Percentiles rank a stretch among this genome's conserved stretches.
phyloP scores from a whole-genome alignment of 2,329 filamentous ascomycete species.

The Cercospora beticola region DNA sequence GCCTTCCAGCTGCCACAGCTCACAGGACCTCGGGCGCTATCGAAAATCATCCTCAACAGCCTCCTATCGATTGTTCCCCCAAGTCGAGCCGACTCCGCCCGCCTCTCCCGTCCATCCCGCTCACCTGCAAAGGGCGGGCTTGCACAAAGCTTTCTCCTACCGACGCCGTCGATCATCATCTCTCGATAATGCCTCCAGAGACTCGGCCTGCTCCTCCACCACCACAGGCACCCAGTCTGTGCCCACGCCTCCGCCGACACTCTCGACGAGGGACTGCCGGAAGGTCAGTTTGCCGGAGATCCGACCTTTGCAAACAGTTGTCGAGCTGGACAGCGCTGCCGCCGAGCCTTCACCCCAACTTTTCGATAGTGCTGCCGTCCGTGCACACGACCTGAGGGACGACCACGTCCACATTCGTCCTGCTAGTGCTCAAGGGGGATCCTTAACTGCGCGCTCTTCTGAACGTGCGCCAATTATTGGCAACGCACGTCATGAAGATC shows the following conservation, averaged over 20 bases:
- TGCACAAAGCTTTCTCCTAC: conserved; percentile 20
- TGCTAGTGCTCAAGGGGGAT: conserved; percentile 17
- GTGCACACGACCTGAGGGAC: conserved; percentile 6
- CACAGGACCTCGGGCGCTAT: conserved; percentile 14
- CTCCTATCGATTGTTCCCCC: conserved; percentile 33
- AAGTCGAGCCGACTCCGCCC: conserved; percentile 32
- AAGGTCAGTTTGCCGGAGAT: conserved; percentile 24
- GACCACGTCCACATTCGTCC: conserved; percentile 10
- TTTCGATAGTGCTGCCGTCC: conserved; percentile 5
- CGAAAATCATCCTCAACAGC: conserved; percentile 15
- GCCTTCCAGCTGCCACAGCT: conserved; percentile 18
- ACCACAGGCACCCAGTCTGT: neutral
- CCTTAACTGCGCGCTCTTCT: neutral
- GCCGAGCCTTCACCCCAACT: neutral
- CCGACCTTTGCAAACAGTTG: conserved; percentile 11
- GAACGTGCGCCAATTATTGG: conserved; percentile 6
- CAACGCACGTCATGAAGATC: conserved; percentile 6
- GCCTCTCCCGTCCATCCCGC: conserved; percentile 29
- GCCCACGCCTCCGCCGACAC: conserved; percentile 8
- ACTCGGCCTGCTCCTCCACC: neutral
- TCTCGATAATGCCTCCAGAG: conserved; percentile 21
- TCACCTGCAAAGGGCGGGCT: conserved; percentile 20
- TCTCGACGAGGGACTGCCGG: conserved; percentile 6
- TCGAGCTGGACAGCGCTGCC: conserved; percentile 11
- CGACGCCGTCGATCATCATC: conserved; percentile 30